Evolutionary conservation across 2,329 filamentous ascomycete species (phyloP), one percentile per base, ranked within the genome.

Genomic region (Cordyceps tenuipes): DNA sequence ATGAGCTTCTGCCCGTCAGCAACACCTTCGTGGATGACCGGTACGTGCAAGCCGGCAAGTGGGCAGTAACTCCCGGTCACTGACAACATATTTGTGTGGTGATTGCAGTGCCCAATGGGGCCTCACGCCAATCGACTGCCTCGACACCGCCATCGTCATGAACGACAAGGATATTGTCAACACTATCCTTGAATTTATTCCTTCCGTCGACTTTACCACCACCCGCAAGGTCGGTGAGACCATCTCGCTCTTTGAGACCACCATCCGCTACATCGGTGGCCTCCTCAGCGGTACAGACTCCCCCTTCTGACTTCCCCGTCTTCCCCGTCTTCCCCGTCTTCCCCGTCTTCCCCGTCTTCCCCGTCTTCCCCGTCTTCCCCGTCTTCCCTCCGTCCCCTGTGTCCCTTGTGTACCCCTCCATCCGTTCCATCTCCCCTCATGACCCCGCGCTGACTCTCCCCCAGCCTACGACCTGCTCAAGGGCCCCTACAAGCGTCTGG

Each of bases 241-340:
- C 10, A 84, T 96, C 53, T 93, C 88, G 43, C 73, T 96, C 8
- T 96, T 96, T 67, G 91, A 96, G 73, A 95, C 90, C 0, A 96
- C 90, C 0, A 96, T 96, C 68, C 86, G 91, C 31, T 96, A 96
- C 67, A 75, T 96, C 1, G 91, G 84, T 10, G 91, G 91, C 17
- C 79, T 96, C 66, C 69, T 96, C 9, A 89, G 91, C 2, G 89
- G 86, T 82, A 64, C 15, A 44, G 36, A 44, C 7, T 1, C n/a
- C 26, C 1, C 5, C 6, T 26, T 13, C 39, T n/a, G 13, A 1
- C 39, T 13, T 15, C 3, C 17, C 17, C 4, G 23, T 23, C 23
- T 23, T 23, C 23, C 23, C 17, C 4, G 23, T 23, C 23, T 23
- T 23, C 23, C 23, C n/a, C n/a, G n/a, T n/a, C 39, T 13, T 15